Percentiles rank a stretch among this genome's conserved stretches.
Conservation (phyloP, 768 basidiomycete species). For the Xerocomellus amylosporus region DNA sequence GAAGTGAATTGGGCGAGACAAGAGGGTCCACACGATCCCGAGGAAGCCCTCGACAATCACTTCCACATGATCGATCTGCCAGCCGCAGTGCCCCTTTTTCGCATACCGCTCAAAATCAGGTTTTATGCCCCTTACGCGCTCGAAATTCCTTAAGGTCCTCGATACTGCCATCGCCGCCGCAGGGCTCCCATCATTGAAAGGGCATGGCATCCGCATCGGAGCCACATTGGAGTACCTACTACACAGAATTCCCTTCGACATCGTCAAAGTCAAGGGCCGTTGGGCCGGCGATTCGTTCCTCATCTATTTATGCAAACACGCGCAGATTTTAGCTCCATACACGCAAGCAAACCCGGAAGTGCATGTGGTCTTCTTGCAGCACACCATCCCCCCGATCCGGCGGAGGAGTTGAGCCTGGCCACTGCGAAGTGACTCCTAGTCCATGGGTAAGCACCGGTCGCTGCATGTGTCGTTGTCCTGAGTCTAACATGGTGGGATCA, state of each 20-base stretch:
- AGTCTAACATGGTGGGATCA: no score
- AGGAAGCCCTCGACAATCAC: background rate
- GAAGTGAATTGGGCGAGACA: background rate
- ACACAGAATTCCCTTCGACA: background rate
- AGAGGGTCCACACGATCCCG: no score
- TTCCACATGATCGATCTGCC: background rate
- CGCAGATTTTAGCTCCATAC: background rate
- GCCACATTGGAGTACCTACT: background rate
- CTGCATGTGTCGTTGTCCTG: no score
- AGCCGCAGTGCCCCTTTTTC: background rate
- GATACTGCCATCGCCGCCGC: fast-evolving
- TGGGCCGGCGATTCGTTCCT: background rate
- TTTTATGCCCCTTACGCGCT: no score
- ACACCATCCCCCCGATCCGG: background rate
- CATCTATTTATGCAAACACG: background rate
- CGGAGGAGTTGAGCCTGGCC: no score
- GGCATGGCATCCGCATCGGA: background rate
- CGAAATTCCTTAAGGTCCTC: background rate
- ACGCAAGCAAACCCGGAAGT: background rate
- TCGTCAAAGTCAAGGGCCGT: background rate
- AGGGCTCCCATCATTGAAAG: background rate
- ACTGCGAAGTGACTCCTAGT: no score
- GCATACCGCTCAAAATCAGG: background rate
- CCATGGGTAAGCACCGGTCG: no score
- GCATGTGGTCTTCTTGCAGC: background rate